These are phyloP conservation scores for Monosporascus cannonballus DNA, from an alignment of 2,329 filamentous ascomycete genomes.

Conservation along the genomic window DNA sequence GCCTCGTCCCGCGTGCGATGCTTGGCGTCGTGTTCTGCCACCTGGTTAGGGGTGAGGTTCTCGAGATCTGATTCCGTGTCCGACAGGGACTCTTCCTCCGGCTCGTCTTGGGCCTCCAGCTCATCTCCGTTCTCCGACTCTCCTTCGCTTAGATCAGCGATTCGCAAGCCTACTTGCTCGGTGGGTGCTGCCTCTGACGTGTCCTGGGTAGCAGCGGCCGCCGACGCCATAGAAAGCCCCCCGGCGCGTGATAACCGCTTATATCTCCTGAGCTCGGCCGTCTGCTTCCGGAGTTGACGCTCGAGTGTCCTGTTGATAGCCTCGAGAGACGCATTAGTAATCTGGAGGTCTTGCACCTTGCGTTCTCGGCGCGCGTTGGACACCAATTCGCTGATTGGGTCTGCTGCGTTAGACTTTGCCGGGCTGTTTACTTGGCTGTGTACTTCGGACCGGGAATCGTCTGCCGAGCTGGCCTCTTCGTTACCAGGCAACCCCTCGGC, in stretches of 20 bases:
- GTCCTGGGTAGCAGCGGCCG: slow-evolving; percentile 36
- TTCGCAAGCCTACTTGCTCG: slow-evolving; percentile 35
- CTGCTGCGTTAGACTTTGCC: slow-evolving; percentile 49
- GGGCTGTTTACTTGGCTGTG: slow-evolving; percentile 54
- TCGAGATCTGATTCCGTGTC: slow-evolving; percentile 32
- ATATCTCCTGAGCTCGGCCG: slow-evolving; percentile 77
- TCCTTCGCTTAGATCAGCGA: slow-evolving; percentile 48
- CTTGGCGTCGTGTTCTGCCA: slow-evolving; percentile 38
- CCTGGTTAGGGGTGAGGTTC: slow-evolving; percentile 33
- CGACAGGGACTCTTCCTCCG: slow-evolving; percentile 47
- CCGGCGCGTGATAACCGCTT: slow-evolving; percentile 80
- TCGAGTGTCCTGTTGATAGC: slow-evolving; percentile 94
- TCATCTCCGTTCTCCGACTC: slow-evolving; percentile 28
- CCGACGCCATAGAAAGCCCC: slow-evolving; percentile 56
- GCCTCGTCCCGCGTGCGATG: slow-evolving; percentile 73
- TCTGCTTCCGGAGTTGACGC: slow-evolving; percentile 85
- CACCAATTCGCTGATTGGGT: slow-evolving; percentile 68
- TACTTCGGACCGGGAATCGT: slow-evolving; percentile 28
- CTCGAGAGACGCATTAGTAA: slow-evolving; percentile 89
- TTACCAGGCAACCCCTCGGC: slow-evolving; percentile 42
- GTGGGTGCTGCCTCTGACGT: slow-evolving; percentile 37
- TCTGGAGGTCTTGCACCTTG: slow-evolving; percentile 93
- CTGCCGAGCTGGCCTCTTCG: slow-evolving; percentile 20
- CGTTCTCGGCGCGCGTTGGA: slow-evolving; percentile 85
- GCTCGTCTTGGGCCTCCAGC: slow-evolving; percentile 24